phyloP scores from a whole-genome alignment of 108 stramenopile species.

The Schizochytrium sp. region DNA sequence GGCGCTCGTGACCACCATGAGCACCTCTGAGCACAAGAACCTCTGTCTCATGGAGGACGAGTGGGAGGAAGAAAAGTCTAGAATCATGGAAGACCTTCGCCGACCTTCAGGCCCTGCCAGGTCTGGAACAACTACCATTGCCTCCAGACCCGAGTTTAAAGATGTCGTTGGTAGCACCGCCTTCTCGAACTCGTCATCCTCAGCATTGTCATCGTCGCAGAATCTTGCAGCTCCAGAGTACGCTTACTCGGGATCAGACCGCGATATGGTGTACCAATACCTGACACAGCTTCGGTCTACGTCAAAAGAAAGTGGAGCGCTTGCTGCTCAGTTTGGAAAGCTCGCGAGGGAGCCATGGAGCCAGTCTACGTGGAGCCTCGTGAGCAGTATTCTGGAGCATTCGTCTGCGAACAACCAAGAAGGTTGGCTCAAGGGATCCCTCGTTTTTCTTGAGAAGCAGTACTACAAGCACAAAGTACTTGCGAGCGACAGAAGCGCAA shows the following conservation, averaged over 20 bases:
- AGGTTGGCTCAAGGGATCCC: conserved; percentile 1
- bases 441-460: conserved; percentile 47
- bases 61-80: conserved; percentile 33
- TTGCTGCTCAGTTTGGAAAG: conserved; percentile 2
- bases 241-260: not conserved
- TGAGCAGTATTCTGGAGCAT: not conserved
- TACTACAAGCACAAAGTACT: conserved; percentile 28
- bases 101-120: not conserved
- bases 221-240: not conserved
- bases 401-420: not conserved
- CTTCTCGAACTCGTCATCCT: not conserved
- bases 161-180: not conserved
- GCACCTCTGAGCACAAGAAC: conserved; percentile 15
- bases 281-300: not conserved
- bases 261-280: conserved; percentile 33
- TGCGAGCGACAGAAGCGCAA: too few relatives aligned
- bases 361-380: conserved; percentile 33
- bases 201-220: not conserved
- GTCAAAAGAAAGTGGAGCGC: not conserved
- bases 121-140: not conserved
- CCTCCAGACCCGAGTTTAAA: not conserved
- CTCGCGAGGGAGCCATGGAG: conserved; percentile 24
- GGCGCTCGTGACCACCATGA: conserved; percentile 19
- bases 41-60: conserved; percentile 48
- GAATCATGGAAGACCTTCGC: not conserved